Evolutionary conservation across 176 grass and related monocot genomes (phyloP).

Genomic region (Eleusine indica): DNA sequence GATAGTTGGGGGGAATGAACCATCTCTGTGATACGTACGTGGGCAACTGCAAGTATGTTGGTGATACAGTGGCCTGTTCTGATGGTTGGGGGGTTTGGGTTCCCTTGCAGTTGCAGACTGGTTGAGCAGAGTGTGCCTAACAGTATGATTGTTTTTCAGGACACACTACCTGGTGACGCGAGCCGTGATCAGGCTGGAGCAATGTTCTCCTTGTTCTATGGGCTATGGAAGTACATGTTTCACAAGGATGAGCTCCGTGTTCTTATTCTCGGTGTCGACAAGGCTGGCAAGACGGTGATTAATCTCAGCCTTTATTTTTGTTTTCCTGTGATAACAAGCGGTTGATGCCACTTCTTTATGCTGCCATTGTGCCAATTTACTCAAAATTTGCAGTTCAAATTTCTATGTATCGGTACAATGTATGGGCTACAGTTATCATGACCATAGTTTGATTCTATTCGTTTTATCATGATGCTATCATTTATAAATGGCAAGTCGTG

Average conservation of each 20-base stretch:
- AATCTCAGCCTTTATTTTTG: neutral
- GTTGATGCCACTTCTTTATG: neutral
- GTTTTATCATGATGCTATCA: constrained; percentile 2
- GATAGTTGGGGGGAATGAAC: neutral
- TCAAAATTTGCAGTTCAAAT: neutral
- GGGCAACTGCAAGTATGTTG: neutral
- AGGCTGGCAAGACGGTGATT: constrained; percentile 87
- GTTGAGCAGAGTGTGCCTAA: neutral
- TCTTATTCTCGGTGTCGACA: constrained; percentile 85
- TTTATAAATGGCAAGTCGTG: neutral
- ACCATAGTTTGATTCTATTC: neutral
- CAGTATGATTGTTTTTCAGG: neutral
- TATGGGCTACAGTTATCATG: neutral
- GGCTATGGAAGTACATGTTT: constrained; percentile 86
- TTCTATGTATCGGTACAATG: neutral
- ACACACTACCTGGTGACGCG: neutral
- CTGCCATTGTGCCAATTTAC: neutral
- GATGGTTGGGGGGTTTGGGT: neutral
- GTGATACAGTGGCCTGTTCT: neutral
- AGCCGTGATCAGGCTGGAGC: neutral
- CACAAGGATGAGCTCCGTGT: constrained; percentile 85
- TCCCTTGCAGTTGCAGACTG: neutral
- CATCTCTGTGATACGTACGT: neutral
- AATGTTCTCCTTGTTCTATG: constrained; percentile 95
- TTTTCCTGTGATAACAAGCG: too few relatives aligned